Evolutionary conservation across 2,329 filamentous ascomycete species (phyloP).

Genomic region (Xylariaceae sp.): DNA sequence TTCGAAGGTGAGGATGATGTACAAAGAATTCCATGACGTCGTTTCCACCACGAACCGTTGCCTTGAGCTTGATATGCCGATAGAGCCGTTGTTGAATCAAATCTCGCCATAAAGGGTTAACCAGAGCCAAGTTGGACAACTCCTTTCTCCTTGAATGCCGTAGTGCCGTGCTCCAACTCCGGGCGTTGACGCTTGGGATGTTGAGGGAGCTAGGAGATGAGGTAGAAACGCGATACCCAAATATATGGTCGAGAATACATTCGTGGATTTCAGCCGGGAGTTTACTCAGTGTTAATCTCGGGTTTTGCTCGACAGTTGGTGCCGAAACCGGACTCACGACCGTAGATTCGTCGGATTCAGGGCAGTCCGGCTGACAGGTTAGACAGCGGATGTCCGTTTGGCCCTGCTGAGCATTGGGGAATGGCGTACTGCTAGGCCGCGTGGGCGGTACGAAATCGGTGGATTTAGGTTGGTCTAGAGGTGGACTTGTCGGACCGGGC

Average conservation of each 20-base stretch:
- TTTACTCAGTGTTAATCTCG: constrained; percentile 48
- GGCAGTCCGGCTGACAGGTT: constrained; percentile 41
- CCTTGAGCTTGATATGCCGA: constrained; percentile 75
- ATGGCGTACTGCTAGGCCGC: constrained; percentile 63
- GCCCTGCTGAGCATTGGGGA: constrained; percentile 57
- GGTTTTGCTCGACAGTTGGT: constrained; percentile 30
- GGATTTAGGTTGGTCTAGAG: constrained; percentile 50
- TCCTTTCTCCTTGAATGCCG: constrained; percentile 69
- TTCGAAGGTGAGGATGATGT: constrained; percentile 58
- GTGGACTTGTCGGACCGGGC: constrained; percentile 56
- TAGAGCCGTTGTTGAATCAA: constrained; percentile 74
- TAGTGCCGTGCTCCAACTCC: constrained; percentile 66
- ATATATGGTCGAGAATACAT: constrained; percentile 70
- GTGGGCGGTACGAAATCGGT: constrained; percentile 53
- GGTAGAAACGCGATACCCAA: constrained; percentile 68
- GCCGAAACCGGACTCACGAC: constrained; percentile 31
- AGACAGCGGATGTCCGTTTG: constrained; percentile 47
- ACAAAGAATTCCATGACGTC: constrained; percentile 64
- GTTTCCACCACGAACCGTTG: constrained; percentile 63
- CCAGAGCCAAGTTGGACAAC: constrained; percentile 66
- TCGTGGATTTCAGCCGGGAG: constrained; percentile 74
- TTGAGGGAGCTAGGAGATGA: constrained; percentile 58
- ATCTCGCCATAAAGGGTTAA: constrained; percentile 64
- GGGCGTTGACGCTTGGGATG: constrained; percentile 53
- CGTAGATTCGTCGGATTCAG: constrained; percentile 33